These are phyloP conservation scores for Dryas alaskensis DNA, from an alignment of 306 rosid genomes.

Conservation along the genomic window DNA sequence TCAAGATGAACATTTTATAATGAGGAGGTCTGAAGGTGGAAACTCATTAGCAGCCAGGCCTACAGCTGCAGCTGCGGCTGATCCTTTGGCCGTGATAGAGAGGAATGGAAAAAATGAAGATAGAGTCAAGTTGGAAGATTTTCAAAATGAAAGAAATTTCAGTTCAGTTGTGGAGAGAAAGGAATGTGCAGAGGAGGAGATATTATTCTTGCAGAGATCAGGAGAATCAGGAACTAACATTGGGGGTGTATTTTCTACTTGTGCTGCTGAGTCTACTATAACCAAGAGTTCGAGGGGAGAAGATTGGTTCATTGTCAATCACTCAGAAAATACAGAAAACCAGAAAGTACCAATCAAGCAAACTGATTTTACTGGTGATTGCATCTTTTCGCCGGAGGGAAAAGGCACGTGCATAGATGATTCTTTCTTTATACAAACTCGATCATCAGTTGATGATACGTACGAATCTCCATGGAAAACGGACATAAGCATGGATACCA, in stretches of 20 bases:
- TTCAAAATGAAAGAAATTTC: conserved; percentile 28
- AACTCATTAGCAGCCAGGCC: conserved; percentile 23
- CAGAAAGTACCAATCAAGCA: conserved; percentile 15
- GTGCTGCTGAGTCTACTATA: conserved; percentile 35
- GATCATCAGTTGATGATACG: conserved; percentile 29
- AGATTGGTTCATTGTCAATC: conserved; percentile 52
- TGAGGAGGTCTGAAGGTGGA: conserved; percentile 36
- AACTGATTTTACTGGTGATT: conserved; percentile 37
- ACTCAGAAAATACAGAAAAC: conserved; percentile 34
- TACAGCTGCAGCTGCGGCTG: conserved; percentile 33
- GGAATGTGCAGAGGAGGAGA: conserved; percentile 34
- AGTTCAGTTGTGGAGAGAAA: conserved; percentile 36
- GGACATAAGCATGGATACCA: conserved; percentile 37
- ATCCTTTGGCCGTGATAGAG: conserved; percentile 40
- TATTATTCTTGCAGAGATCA: conserved; percentile 31
- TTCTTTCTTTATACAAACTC: conserved; percentile 62
- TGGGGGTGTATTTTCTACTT: conserved; percentile 38
- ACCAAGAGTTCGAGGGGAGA: conserved; percentile 39
- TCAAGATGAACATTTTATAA: conserved; percentile 42
- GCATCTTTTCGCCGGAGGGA: conserved; percentile 26
- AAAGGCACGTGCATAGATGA: conserved; percentile 41
- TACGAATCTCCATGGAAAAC: conserved; percentile 49
- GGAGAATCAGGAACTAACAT: conserved; percentile 31
- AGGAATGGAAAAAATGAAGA: conserved; percentile 42
- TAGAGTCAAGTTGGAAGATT: conserved; percentile 37